Percentiles rank a stretch among this genome's conserved stretches.
Evolutionary conservation across 164 flowering plant species (phyloP).

Genomic region (Magnolia officinalis): DNA sequence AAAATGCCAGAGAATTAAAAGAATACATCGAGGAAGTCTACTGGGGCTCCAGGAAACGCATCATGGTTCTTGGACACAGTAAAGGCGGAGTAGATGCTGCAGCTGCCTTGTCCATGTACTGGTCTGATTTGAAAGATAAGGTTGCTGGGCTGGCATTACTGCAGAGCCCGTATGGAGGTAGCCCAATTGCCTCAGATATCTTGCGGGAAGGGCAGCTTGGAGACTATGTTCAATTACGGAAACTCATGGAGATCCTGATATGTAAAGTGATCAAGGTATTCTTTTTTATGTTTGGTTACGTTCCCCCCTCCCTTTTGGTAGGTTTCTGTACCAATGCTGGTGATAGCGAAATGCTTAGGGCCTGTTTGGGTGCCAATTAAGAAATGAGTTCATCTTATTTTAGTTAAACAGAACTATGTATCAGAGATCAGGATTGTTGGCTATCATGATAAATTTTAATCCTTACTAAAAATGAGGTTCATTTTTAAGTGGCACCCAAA

Average conservation of each 20-base stretch:
- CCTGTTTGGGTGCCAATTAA: too few species aligned
- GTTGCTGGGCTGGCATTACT: slow-evolving; percentile 90
- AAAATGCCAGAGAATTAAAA: slow-evolving; percentile 84
- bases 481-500: too few species aligned
- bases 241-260: slow-evolving; percentile 76
- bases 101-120: slow-evolving; percentile 86
- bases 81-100: slow-evolving; percentile 98
- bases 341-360: neutral
- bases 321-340: neutral
- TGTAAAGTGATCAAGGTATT: slow-evolving; percentile 88
- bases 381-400: too few species aligned
- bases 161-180: slow-evolving; percentile 97
- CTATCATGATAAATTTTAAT: too few species aligned
- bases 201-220: slow-evolving; percentile 93
- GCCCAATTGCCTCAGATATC: slow-evolving; percentile 92
- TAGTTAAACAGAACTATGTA: too few species aligned
- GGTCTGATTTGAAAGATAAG: slow-evolving; percentile 89
- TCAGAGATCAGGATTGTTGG: too few species aligned
- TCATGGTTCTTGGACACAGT: slow-evolving; percentile 94
- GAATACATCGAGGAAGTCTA: slow-evolving; percentile 88
- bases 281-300: too few species aligned
- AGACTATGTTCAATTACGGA: slow-evolving; percentile 74
- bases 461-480: too few species aligned
- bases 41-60: slow-evolving; percentile 86
- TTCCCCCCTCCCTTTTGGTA: neutral